Evolutionary conservation across 306 rosid genomes (phyloP).

Genomic region (Adenanthera pavonina): DNA sequence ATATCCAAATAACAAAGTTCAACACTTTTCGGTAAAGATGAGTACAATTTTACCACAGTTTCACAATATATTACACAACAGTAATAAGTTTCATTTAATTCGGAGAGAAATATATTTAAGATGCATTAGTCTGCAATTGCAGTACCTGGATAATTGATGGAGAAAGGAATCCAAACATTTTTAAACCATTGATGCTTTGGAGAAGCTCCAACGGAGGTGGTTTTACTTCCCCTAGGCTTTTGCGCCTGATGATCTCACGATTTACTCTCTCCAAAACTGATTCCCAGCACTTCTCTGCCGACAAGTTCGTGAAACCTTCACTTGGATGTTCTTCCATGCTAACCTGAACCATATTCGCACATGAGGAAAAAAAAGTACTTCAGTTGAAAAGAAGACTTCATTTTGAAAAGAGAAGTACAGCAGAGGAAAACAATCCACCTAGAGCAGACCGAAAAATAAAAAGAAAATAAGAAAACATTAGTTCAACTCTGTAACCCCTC

Average conservation of each 20-base stretch:
- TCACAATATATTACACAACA: background rate
- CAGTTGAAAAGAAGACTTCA: constrained; percentile 3
- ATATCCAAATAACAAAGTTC: background rate
- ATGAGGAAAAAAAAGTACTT: background rate
- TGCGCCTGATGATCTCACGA: constrained; percentile 43
- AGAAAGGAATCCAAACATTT: constrained; percentile 71
- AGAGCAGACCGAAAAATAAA: background rate
- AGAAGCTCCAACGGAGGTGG: constrained; percentile 39
- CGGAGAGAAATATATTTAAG: background rate
- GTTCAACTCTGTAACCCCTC: background rate
- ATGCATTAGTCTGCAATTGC: constrained; percentile 16
- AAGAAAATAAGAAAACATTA: background rate
- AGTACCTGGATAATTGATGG: constrained; percentile 54
- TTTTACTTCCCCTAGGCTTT: constrained; percentile 32
- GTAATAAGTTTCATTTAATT: background rate
- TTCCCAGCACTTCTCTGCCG: constrained; percentile 67
- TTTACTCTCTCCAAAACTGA: constrained; percentile 54
- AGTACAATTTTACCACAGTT: background rate
- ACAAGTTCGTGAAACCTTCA: constrained; percentile 45
- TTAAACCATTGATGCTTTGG: constrained; percentile 52
- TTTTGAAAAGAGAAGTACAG: background rate
- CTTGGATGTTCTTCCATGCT: constrained; percentile 55
- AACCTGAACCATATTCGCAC: constrained; percentile 49
- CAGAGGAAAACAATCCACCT: too few relatives aligned
- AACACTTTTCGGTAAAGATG: background rate